Conservation (phyloP, 352 stramenopile genomes). For the Pythium sukuiense region DNA sequence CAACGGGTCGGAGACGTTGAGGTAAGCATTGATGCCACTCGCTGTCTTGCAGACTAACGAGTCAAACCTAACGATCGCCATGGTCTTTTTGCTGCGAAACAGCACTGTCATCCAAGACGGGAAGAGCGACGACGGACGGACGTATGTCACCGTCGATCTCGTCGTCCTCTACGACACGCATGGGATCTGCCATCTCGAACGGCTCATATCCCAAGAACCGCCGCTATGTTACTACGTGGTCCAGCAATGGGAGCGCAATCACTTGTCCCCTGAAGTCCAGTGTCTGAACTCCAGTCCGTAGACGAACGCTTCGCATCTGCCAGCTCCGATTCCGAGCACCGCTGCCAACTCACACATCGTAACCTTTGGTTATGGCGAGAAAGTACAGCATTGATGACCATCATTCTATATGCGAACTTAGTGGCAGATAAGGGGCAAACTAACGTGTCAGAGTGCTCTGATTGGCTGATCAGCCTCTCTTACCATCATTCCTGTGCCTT, state of each 20-base stretch:
- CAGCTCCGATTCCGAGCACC: too few relatives aligned
- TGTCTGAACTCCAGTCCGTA: not conserved
- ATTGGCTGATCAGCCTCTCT: constrained; percentile 8
- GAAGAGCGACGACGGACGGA: not conserved
- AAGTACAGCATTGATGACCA: constrained; percentile 3
- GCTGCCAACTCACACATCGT: not conserved
- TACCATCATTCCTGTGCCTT: constrained; percentile 16
- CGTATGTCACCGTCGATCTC: constrained; percentile 15
- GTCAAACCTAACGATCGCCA: not conserved
- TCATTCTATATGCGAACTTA: constrained; percentile 17
- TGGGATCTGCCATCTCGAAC: constrained; percentile 16
- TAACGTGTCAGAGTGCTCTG: not conserved
- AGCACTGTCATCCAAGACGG: constrained; percentile 20
- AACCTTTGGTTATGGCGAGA: not conserved
- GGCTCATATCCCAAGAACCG: constrained; percentile 16
- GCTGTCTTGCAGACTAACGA: too few relatives aligned
- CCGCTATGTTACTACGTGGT: constrained; percentile 13
- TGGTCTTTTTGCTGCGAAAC: not conserved
- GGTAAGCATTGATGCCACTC: constrained; percentile 10
- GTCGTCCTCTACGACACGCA: constrained; percentile 21
- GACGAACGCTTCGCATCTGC: not conserved
- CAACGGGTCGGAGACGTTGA: constrained; percentile 12
- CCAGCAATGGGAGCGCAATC: constrained; percentile 12
- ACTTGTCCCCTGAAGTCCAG: not conserved
- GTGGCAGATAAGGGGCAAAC: not conserved